phyloP scores from a whole-genome alignment of 2,329 filamentous ascomycete species.

The Scytalidium lignicola region DNA sequence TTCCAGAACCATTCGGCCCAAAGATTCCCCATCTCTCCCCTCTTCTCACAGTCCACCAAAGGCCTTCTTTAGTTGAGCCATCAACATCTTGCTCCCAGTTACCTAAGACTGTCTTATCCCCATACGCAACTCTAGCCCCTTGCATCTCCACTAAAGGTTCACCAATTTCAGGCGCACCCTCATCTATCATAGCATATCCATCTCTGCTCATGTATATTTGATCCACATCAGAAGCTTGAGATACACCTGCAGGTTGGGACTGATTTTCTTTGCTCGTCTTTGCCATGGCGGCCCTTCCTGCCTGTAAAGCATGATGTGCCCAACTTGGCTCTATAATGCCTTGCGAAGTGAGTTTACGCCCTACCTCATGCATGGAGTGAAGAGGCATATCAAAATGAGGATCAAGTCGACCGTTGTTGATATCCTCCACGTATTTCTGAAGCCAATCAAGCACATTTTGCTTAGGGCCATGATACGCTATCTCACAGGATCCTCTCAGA shows the following conservation, averaged over 20 bases:
- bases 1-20: conserved; percentile 90
- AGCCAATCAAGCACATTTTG: conserved; percentile 53
- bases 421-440: conserved; percentile 39
- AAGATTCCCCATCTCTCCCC: conserved; percentile 91
- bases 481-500: conserved; percentile 60
- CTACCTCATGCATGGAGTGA: conserved; percentile 22
- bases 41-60: conserved; percentile 77
- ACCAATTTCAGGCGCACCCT: conserved; percentile 35
- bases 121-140: conserved; percentile 77
- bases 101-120: conserved; percentile 70
- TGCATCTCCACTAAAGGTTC: conserved; percentile 82
- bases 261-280: not conserved
- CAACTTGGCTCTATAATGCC: conserved; percentile 18
- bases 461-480: conserved; percentile 62
- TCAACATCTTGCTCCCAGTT: conserved; percentile 64
- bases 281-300: not conserved
- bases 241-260: not conserved
- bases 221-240: not conserved
- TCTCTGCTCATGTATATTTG: conserved; percentile 12
- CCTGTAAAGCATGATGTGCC: not conserved
- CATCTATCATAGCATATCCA: conserved; percentile 18
- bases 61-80: conserved; percentile 50
- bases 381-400: conserved; percentile 13
- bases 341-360: conserved; percentile 19
- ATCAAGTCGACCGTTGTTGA: conserved; percentile 5